Evolutionary conservation across 1,284 basidiomycete species (phyloP).

Genomic region (Cystobasidiaceae sp.): DNA sequence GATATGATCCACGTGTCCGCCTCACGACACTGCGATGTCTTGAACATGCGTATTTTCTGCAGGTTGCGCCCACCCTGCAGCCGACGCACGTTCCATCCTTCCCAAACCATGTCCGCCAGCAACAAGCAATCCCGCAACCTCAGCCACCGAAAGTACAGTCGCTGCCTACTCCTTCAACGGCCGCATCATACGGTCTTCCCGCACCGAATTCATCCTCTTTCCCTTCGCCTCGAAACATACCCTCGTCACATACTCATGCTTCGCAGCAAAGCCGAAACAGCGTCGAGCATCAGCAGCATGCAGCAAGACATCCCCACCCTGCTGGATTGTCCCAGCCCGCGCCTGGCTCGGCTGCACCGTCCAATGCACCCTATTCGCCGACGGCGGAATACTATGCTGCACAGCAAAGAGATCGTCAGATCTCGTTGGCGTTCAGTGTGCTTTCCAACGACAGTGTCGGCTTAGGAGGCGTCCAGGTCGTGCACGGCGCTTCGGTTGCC

Average conservation of each 20-base stretch:
- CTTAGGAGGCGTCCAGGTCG: slow-evolving; percentile 16
- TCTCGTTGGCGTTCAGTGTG: not conserved
- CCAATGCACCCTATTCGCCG: not conserved
- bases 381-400: slow-evolving; percentile 1
- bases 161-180: slow-evolving; percentile 32
- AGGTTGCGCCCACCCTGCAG: slow-evolving; percentile 53
- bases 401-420: slow-evolving; percentile 23
- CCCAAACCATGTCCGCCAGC: slow-evolving; percentile 12
- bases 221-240: slow-evolving; percentile 36
- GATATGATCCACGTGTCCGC: slow-evolving; percentile 81
- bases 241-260: slow-evolving; percentile 38
- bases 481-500: slow-evolving; percentile 24
- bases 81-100: slow-evolving; percentile 40
- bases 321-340: slow-evolving; percentile 53
- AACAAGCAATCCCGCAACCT: slow-evolving; percentile 1
- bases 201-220: slow-evolving; percentile 32
- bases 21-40: slow-evolving; percentile 81
- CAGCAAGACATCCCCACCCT: slow-evolving; percentile 50
- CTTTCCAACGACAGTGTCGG: slow-evolving; percentile 8
- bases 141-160: slow-evolving; percentile 28
- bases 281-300: no score
- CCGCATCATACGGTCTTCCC: slow-evolving; percentile 37
- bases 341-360: slow-evolving; percentile 45
- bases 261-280: slow-evolving; percentile 17
- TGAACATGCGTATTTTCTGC: slow-evolving; percentile 78